phyloP scores from a whole-genome alignment of 2,329 filamentous ascomycete species.

The Scytalidium lignicola region DNA sequence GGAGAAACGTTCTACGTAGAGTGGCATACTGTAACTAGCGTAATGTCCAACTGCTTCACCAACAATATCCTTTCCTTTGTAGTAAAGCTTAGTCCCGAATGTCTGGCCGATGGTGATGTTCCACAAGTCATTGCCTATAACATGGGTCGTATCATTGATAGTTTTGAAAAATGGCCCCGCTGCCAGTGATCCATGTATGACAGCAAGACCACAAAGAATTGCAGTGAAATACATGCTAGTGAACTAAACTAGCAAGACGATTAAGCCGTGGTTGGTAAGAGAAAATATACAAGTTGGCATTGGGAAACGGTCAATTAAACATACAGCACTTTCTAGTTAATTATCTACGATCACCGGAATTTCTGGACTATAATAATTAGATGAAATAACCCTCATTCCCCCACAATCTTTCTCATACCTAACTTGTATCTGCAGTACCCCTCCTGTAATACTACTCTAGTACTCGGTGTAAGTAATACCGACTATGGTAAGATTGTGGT shows the following conservation, averaged over 20 bases:
- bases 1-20: not conserved
- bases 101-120: conserved; percentile 14
- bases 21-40: conserved; percentile 1
- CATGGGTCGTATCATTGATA: not conserved
- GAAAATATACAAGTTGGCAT: no score
- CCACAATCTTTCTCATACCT: not conserved
- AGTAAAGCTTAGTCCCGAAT: conserved; percentile 15
- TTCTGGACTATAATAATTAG: no score
- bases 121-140: conserved; percentile 17
- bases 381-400: not conserved
- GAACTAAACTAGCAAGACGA: not conserved
- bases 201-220: not conserved
- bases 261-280: no score
- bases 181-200: not conserved
- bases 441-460: not conserved
- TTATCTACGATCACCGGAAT: no score
- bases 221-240: not conserved
- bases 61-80: conserved; percentile 12
- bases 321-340: no score
- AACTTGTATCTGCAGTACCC: not conserved
- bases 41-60: conserved; percentile 14
- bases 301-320: no score
- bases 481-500: not conserved
- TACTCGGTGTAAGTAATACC: not conserved
- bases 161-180: not conserved